These are phyloP conservation scores for Chlorella sorokiniana DNA, from an alignment of 139 green algal genomes.

Conservation along the genomic window DNA sequence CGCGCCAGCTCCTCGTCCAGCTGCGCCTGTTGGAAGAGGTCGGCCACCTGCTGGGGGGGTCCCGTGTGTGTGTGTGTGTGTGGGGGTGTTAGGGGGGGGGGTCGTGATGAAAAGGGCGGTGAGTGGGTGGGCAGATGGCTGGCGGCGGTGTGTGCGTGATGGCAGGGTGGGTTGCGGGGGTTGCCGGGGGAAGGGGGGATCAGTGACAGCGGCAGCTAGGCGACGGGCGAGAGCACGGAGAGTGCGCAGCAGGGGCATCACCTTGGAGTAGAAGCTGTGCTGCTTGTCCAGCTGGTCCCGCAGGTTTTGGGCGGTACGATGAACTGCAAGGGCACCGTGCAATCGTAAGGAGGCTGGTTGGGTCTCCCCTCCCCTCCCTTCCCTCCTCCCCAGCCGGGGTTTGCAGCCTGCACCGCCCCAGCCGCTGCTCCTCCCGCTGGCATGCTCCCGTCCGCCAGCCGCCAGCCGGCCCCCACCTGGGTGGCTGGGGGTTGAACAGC, in stretches of 20 bases:
- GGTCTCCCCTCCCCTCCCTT: neutral
- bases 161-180: too few relatives aligned
- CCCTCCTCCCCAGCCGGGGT: neutral
- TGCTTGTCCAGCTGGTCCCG: neutral
- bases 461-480: neutral
- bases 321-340: neutral
- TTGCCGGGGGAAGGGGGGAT: neutral
- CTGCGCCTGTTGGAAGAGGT: neutral
- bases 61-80: too few relatives aligned
- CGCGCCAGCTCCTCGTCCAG: neutral
- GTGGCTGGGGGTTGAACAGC: neutral
- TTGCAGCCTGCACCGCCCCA: too few relatives aligned
- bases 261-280: slow-evolving; percentile 11
- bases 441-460: neutral
- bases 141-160: too few relatives aligned
- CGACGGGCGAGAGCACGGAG: too few relatives aligned
- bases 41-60: neutral
- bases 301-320: neutral
- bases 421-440: too few relatives aligned
- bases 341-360: neutral
- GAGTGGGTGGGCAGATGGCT: too few relatives aligned
- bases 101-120: too few relatives aligned
- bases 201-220: neutral
- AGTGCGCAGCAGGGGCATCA: too few relatives aligned
- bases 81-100: too few relatives aligned